Percentiles rank a stretch among this genome's conserved stretches.
These are phyloP conservation scores for Aspergillus egyptiacus DNA, from an alignment of 495 filamentous ascomycete genomes.

Conservation along the genomic window DNA sequence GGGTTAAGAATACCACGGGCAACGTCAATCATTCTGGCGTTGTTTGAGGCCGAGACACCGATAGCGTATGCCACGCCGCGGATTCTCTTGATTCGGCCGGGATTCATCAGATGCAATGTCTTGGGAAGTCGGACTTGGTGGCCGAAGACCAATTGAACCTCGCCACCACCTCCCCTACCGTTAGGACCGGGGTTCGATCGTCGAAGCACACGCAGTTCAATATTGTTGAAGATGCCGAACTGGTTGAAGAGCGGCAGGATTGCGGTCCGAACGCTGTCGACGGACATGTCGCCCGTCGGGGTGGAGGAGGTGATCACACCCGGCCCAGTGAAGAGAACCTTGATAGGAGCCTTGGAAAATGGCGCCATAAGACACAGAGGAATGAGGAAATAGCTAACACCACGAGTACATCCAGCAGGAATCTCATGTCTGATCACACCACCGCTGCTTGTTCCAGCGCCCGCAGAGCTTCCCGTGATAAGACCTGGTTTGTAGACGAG, in stretches of 20 bases:
- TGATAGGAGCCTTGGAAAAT: slow-evolving; percentile 83
- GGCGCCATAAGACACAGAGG: slow-evolving; percentile 86
- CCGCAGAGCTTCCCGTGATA: slow-evolving; percentile 71
- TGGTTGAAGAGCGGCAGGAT: slow-evolving; percentile 82
- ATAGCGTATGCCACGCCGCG: slow-evolving; percentile 89
- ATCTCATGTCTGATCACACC: slow-evolving; percentile 75
- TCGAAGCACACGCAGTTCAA: slow-evolving; percentile 78
- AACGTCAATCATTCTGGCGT: slow-evolving; percentile 88
- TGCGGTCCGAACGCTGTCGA: slow-evolving; percentile 89
- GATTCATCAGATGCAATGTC: slow-evolving; percentile 82
- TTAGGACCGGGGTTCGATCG: slow-evolving; percentile 68
- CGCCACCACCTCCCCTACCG: slow-evolving; percentile 76
- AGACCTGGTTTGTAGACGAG: slow-evolving; percentile 87
- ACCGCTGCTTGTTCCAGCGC: slow-evolving; percentile 55
- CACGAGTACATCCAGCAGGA: slow-evolving; percentile 65
- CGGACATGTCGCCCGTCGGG: slow-evolving; percentile 71
- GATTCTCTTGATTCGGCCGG: slow-evolving; percentile 80
- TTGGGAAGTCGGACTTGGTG: slow-evolving; percentile 89
- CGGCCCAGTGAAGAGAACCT: slow-evolving; percentile 79
- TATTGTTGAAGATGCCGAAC: slow-evolving; percentile 81
- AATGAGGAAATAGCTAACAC: slow-evolving; percentile 87
- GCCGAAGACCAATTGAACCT: slow-evolving; percentile 86
- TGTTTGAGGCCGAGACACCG: slow-evolving; percentile 84
- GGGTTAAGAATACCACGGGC: slow-evolving; percentile 83
- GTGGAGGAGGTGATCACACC: slow-evolving; percentile 92